Evolutionary conservation across 2,329 filamentous ascomycete species (phyloP).

Genomic region (Colletotrichum endophyticum): DNA sequence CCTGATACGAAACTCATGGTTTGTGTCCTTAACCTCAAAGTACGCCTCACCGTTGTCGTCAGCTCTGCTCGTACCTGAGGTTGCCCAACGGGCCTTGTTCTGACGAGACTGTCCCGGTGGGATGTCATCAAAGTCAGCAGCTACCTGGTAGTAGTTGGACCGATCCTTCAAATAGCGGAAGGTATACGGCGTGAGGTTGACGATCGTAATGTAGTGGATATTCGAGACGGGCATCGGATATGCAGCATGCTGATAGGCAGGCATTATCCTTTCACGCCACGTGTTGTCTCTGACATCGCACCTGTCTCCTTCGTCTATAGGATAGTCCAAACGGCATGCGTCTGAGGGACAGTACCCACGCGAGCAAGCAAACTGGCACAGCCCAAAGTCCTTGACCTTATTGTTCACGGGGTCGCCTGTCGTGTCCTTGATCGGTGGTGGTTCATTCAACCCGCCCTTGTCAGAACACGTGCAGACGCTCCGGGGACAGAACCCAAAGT

Average conservation of each 20-base stretch:
- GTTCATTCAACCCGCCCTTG: not conserved
- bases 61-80: constrained; percentile 12
- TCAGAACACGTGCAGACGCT: not conserved
- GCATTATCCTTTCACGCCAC: not conserved
- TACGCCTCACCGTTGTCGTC: constrained; percentile 36
- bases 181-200: constrained; percentile 37
- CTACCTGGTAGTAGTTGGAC: constrained; percentile 35
- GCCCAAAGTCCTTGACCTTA: constrained; percentile 37
- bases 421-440: not conserved
- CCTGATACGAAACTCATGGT: constrained; percentile 33
- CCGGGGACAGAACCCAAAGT: not conserved
- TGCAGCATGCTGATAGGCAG: rapidly evolving
- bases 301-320: not conserved
- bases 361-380: constrained; percentile 50
- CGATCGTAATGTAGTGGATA: constrained; percentile 35
- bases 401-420: not conserved
- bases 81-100: constrained; percentile 29
- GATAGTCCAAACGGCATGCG: not conserved
- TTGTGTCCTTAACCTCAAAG: constrained; percentile 32
- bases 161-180: constrained; percentile 23
- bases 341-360: constrained; percentile 47
- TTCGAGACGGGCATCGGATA: not conserved
- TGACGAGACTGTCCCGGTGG: constrained; percentile 35
- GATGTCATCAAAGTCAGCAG: constrained; percentile 34
- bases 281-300: not conserved